A percentile compares a stretch with the other conserved stretches of the same genome.
These are phyloP conservation scores for Beauveria bassiana DNA, from an alignment of 2,329 filamentous ascomycete species.

Conservation along the genomic window DNA sequence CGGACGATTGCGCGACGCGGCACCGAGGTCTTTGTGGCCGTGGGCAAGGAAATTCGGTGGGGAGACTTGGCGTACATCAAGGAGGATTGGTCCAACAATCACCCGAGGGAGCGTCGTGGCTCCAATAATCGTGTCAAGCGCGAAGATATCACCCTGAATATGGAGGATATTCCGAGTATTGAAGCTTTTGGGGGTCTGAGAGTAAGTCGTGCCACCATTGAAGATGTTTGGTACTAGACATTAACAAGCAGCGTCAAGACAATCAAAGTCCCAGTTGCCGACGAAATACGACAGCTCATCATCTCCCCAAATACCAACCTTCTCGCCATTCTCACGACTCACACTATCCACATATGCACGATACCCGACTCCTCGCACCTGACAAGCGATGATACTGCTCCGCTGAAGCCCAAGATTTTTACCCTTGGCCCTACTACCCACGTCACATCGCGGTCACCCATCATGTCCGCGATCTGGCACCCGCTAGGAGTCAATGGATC, in stretches of 20 bases:
- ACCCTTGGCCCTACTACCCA: conserved; percentile 90
- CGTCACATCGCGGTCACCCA: conserved; percentile 73
- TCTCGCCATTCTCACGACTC: conserved; percentile 76
- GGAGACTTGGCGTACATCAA: conserved; percentile 76
- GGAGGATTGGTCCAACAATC: conserved; percentile 37
- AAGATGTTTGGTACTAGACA: conserved; percentile 15
- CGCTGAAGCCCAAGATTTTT: conserved; percentile 76
- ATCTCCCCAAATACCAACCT: conserved; percentile 77
- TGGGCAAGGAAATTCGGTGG: conserved; percentile 88
- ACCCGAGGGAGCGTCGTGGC: conserved; percentile 24
- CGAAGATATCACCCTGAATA: conserved; percentile 34
- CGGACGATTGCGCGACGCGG: conserved; percentile 72
- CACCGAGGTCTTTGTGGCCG: conserved; percentile 81
- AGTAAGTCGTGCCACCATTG: conserved; percentile 20
- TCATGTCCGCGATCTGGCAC: conserved; percentile 85
- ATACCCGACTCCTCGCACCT: conserved; percentile 76
- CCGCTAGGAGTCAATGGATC: conserved; percentile 76
- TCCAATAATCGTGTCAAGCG: conserved; percentile 36
- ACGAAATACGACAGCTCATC: conserved; percentile 75
- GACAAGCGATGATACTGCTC: conserved; percentile 55
- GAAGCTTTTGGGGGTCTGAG: conserved; percentile 24
- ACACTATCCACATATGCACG: conserved; percentile 83
- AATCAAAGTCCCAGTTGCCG: conserved; percentile 69
- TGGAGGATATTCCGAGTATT: conserved; percentile 23
- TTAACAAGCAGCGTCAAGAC: conserved; percentile 38